Conservation (phyloP, 805 yeast species). For the Debaryomyces castellii region DNA sequence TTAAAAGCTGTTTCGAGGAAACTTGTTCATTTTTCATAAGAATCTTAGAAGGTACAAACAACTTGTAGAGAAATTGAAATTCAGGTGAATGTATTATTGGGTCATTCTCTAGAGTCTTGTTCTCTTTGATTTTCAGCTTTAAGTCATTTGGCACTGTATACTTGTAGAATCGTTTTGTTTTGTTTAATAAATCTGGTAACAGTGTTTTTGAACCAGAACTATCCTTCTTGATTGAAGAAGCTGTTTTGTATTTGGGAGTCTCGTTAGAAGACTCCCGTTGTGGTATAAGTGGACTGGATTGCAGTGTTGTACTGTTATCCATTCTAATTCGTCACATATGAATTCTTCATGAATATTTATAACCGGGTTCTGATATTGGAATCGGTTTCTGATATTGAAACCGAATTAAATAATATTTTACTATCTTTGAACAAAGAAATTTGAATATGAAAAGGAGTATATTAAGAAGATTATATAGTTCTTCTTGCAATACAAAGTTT, state of each 20-base stretch:
- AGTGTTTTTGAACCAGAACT: neutral
- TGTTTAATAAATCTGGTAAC: neutral
- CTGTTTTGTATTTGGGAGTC: neutral
- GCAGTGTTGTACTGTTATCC: neutral
- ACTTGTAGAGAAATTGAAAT: conserved; percentile 29
- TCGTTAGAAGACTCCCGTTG: neutral
- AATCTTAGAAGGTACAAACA: conserved; percentile 34
- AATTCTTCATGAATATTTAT: neutral
- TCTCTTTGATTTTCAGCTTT: conserved; percentile 3
- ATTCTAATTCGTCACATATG: neutral
- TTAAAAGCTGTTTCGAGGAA: conserved; percentile 22
- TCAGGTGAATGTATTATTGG: conserved; percentile 26
- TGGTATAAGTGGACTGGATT: neutral
- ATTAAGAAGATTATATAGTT: conserved; percentile 10
- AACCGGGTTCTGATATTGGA: neutral
- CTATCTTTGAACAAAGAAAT: neutral
- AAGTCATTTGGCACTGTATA: conserved; percentile 8
- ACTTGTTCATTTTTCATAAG: conserved; percentile 29
- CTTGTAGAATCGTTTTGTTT: neutral
- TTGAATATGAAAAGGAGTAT: conserved; percentile 2
- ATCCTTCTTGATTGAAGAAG: neutral
- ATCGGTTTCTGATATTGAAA: neutral
- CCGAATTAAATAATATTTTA: neutral
- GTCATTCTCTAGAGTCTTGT: conserved; percentile 14
- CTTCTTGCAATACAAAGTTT: conserved; percentile 23